Percentiles rank a stretch among this genome's conserved stretches.
Evolutionary conservation across 202 grass and related monocot species (phyloP).

Genomic region (Sporobolus alterniflorus): DNA sequence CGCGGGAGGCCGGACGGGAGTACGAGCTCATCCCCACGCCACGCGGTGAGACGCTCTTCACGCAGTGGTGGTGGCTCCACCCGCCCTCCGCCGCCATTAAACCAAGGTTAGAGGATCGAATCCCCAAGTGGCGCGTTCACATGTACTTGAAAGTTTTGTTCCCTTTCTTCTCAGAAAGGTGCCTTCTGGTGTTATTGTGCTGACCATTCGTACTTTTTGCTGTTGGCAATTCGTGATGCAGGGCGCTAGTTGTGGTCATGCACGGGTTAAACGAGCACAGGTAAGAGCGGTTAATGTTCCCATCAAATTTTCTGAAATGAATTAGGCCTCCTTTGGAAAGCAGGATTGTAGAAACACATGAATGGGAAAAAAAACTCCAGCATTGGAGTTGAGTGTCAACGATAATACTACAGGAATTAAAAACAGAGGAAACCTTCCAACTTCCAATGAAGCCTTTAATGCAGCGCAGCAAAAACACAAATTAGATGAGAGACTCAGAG

Average conservation of each 20-base stretch:
- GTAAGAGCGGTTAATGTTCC: conserved; percentile 32
- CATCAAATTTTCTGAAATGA: background rate
- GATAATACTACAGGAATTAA: too few species aligned
- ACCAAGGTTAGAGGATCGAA: conserved; percentile 24
- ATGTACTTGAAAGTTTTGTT: too few species aligned
- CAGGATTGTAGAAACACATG: too few species aligned
- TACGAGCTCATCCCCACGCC: conserved; percentile 66
- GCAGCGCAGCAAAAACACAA: too few species aligned
- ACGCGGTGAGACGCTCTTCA: conserved; percentile 81
- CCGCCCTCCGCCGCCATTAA: conserved; percentile 29
- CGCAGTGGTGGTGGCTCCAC: conserved; percentile 79
- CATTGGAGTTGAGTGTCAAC: too few species aligned
- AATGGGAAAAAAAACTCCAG: too few species aligned
- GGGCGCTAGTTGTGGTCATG: conserved; percentile 83
- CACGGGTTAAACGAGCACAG: conserved; percentile 98
- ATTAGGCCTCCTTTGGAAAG: too few species aligned
- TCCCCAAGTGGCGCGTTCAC: background rate
- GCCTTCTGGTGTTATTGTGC: background rate
- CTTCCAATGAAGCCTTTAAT: too few species aligned
- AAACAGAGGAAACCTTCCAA: too few species aligned
- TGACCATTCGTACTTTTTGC: conserved; percentile 18
- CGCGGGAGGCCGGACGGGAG: conserved; percentile 47
- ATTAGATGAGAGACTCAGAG: too few species aligned
- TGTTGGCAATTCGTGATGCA: conserved; percentile 42
- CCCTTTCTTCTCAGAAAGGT: background rate